These are phyloP conservation scores for Candida stauntonica DNA, from an alignment of 805 yeast species.

Conservation along the genomic window DNA sequence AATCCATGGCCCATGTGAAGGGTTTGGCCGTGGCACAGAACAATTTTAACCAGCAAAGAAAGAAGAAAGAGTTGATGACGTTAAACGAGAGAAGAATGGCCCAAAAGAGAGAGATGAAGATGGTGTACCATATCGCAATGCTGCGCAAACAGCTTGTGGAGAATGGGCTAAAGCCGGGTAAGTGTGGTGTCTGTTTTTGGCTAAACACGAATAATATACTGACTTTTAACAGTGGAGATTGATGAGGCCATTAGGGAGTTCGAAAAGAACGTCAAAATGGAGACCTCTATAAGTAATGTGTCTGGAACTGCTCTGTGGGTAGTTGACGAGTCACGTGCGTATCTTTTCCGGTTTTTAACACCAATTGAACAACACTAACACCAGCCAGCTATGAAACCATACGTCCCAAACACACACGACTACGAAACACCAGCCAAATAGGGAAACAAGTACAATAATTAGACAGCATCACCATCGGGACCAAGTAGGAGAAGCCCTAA, in stretches of 20 bases:
- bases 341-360: background rate
- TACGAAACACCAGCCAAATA: constrained; percentile 36
- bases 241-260: constrained; percentile 51
- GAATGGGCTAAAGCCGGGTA: constrained; percentile 50
- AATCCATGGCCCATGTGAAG: constrained; percentile 30
- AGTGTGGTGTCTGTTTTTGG: constrained; percentile 3
- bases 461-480: too few relatives aligned
- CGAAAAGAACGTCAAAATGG: constrained; percentile 54
- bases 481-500: too few relatives aligned
- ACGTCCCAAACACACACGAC: constrained; percentile 57
- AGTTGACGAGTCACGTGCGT: constrained; percentile 40
- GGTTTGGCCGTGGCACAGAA: constrained; percentile 37
- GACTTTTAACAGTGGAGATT: constrained; percentile 32
- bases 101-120: constrained; percentile 48
- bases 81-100: constrained; percentile 46
- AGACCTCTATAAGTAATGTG: constrained; percentile 50
- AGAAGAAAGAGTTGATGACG: constrained; percentile 48
- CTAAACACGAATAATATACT: constrained; percentile 10
- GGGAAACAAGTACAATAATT: too few relatives aligned
- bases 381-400: constrained; percentile 37
- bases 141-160: constrained; percentile 56
- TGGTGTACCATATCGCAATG: constrained; percentile 65
- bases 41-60: constrained; percentile 45
- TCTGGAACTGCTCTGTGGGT: constrained; percentile 57
- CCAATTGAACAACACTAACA: constrained; percentile 1